These are phyloP conservation scores for Chrysochromulina parva DNA, from an alignment of 78 protist genomes.

Conservation along the genomic window DNA sequence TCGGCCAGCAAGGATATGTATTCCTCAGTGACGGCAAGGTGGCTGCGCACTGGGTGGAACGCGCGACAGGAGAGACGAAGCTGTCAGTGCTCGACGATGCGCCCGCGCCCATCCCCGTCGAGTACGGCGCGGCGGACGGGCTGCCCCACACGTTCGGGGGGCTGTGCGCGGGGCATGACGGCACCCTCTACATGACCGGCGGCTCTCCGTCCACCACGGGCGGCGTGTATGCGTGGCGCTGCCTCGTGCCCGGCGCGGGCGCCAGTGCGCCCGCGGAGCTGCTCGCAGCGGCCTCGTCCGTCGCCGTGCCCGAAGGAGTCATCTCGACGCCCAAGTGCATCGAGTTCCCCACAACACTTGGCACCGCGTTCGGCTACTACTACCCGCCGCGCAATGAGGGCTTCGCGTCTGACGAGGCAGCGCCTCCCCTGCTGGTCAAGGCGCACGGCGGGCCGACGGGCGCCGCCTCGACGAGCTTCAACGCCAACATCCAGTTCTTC, in stretches of 20 bases:
- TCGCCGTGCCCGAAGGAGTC: background rate
- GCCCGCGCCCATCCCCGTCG: background rate
- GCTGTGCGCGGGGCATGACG: background rate
- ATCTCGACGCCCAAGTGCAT: background rate
- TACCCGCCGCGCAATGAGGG: background rate
- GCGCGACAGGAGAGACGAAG: background rate
- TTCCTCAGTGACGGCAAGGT: slow-evolving; percentile 8
- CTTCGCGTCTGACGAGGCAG: background rate
- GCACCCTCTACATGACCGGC: background rate
- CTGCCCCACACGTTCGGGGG: background rate
- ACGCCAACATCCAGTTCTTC: slow-evolving; percentile 41
- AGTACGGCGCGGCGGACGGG: background rate
- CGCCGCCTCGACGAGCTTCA: slow-evolving; percentile 3
- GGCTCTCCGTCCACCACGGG: background rate
- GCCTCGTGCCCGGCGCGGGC: background rate
- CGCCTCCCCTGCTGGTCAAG: slow-evolving; percentile 51
- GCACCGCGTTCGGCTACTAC: background rate
- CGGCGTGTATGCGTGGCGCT: background rate
- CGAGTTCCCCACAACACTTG: background rate
- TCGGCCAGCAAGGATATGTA: background rate
- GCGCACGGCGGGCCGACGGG: slow-evolving; percentile 58
- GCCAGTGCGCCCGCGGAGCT: background rate
- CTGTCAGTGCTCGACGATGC: background rate
- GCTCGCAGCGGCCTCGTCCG: background rate
- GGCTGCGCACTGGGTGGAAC: background rate